Base-by-base conservation (phyloP, 495 filamentous ascomycete species). In the Collariella sp. region DNA sequence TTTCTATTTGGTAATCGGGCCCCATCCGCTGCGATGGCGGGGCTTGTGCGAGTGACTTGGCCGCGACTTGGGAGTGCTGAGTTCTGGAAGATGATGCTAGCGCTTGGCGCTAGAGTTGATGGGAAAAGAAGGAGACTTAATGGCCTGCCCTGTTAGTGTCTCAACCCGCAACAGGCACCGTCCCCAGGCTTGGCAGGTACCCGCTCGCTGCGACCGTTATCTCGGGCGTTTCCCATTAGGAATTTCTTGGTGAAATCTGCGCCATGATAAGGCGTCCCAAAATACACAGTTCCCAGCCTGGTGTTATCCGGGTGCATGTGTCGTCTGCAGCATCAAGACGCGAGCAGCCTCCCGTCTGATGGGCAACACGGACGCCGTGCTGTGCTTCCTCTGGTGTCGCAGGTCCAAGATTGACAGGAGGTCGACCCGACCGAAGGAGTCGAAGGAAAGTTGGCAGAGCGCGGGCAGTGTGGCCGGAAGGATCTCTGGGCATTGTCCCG, bases 1-100 rank as follows among this genome's bases (percentile, higher is more conserved):
- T 73, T 76, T 76, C 69, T 63, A 74, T 76, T 72, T 75, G 70
- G 72, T 76, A 75, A 76, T 76, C 26, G 44, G 35, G 43, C 42
- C 33, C 52, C 34, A 12, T 24, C 42, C 18, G 52, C 34, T 42
- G 31, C 51, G 33, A 23, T 16, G 46, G 42, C 19, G 1, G 34
- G 13, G 13, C 9, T 42, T 10, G 35, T 41, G 19, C 6, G 10
- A 13, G 44, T 7, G n/a, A 48, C 52, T 36, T 22, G 7, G 15
- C 0, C 1, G 33, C 22, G 44, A 47, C 52, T 46, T 48, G 16
- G 29, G 1, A 9, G 5, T 12, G 1, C 18, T 12, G 18, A 11
- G 2, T 6, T 9, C 7, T 38, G 19, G 46, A 49, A 23, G 36
- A 22, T 11, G 35, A 9, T 7, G 18, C 24, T 38, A 50, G 10